A percentile compares a stretch with the other conserved stretches of the same genome.
phyloP scores from a whole-genome alignment of 1,139 yeast genomes.

The Lodderomyces metapsilosis region DNA sequence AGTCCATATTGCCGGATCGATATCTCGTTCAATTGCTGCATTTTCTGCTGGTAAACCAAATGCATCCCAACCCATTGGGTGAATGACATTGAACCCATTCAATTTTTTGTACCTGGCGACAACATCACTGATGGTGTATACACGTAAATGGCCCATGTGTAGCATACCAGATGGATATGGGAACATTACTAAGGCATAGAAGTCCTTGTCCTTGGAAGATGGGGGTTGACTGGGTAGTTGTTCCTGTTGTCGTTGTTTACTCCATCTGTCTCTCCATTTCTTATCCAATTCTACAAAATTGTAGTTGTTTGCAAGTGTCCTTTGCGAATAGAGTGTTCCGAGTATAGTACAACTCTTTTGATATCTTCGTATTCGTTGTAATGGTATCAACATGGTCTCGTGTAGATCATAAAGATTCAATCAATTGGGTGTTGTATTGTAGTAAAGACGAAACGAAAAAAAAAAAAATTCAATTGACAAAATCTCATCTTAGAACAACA shows the following conservation, averaged over 20 bases:
- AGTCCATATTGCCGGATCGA: slow-evolving; percentile 85
- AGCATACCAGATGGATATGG: slow-evolving; percentile 94
- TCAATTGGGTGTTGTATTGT: neutral
- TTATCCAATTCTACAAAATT: slow-evolving; percentile 29
- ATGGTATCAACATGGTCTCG: neutral
- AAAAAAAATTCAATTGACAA: neutral
- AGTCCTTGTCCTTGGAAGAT: slow-evolving; percentile 35
- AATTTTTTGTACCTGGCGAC: slow-evolving; percentile 75
- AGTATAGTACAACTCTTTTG: neutral
- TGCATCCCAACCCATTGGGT: slow-evolving; percentile 99
- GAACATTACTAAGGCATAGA: slow-evolving; percentile 81
- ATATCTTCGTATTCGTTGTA: neutral
- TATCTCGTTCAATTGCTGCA: slow-evolving; percentile 86
- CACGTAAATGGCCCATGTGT: slow-evolving; percentile 92
- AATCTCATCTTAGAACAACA: neutral
- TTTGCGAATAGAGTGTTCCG: too few relatives aligned
- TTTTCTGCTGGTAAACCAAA: slow-evolving; percentile 98
- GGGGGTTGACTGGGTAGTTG: neutral
- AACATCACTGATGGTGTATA: slow-evolving; percentile 86
- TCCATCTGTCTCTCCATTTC: slow-evolving; percentile 59
- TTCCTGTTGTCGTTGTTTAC: slow-evolving; percentile 23
- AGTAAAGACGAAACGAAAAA: neutral
- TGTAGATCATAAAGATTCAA: neutral
- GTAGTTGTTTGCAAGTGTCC: neutral
- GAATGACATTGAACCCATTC: slow-evolving; percentile 75